A percentile compares a stretch with the other conserved stretches of the same genome.
Evolutionary conservation across 495 filamentous ascomycete genomes (phyloP).

Genomic region (Amniculicola lignicola): DNA sequence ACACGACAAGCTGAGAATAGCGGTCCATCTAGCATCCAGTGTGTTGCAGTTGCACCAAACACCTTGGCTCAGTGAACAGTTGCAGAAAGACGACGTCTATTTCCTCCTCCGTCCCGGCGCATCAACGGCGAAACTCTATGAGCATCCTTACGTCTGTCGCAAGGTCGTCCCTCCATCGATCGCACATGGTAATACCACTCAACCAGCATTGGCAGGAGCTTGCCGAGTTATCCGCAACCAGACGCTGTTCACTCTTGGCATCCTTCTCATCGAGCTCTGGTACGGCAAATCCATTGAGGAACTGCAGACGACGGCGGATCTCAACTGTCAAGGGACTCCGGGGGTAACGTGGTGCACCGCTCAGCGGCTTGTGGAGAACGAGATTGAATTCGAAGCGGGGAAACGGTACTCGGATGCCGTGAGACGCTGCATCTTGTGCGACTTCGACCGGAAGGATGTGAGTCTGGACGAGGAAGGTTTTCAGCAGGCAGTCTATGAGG

Average conservation of each 20-base stretch:
- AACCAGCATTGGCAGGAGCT: not conserved
- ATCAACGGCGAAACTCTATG: not conserved
- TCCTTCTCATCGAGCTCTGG: conserved; percentile 42
- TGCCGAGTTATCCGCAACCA: conserved; percentile 32
- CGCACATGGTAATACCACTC: not conserved
- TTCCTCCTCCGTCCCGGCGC: conserved; percentile 14
- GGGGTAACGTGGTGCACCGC: conserved; percentile 33
- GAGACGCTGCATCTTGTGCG: conserved; percentile 35
- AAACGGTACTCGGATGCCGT: conserved; percentile 39
- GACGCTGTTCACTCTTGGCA: conserved; percentile 38
- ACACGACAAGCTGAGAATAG: conserved; percentile 38
- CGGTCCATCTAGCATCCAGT: conserved; percentile 39
- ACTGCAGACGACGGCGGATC: conserved; percentile 34
- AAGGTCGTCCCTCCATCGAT: not conserved
- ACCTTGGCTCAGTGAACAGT: conserved; percentile 37
- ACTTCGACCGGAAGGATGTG: conserved; percentile 32
- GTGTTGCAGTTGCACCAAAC: conserved; percentile 41
- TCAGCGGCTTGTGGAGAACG: conserved; percentile 25
- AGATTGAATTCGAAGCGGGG: conserved; percentile 37
- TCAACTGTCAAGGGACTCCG: conserved; percentile 25
- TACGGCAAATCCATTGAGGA: conserved; percentile 36
- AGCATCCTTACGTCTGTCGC: conserved; percentile 14
- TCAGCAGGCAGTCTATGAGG: conserved; percentile 33
- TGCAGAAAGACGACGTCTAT: conserved; percentile 37
- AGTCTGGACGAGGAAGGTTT: conserved; percentile 35